phyloP scores from a whole-genome alignment of 768 basidiomycete genomes.

The Coprinopsis sp. region DNA sequence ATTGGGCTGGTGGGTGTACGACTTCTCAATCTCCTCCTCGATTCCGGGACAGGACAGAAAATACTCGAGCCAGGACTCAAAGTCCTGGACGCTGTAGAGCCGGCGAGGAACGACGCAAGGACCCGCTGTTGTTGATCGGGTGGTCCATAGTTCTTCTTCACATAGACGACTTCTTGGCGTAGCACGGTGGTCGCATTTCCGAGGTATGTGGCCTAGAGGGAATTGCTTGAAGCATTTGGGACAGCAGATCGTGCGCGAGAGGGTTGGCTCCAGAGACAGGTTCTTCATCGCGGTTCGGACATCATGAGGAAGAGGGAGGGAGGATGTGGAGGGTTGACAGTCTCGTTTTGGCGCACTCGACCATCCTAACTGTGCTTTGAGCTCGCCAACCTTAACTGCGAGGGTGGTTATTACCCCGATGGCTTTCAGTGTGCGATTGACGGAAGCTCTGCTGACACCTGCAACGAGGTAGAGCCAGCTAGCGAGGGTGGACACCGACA shows the following conservation, averaged over 20 bases:
- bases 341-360: too few species aligned
- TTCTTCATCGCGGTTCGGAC: too few species aligned
- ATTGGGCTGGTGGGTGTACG: conserved; percentile 12
- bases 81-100: conserved; percentile 16
- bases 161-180: conserved; percentile 12
- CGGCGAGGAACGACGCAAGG: conserved; percentile 8
- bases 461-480: too few species aligned
- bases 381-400: too few species aligned
- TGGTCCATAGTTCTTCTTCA: conserved; percentile 9
- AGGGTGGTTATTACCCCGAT: too few species aligned
- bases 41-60: conserved; percentile 18
- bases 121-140: conserved; percentile 6
- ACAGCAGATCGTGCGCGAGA: conserved; percentile 15
- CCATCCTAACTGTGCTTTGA: too few species aligned
- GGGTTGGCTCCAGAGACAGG: conserved; percentile 14
- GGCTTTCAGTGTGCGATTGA: too few species aligned
- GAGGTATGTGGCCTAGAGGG: background rate
- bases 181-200: conserved; percentile 8
- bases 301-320: too few species aligned
- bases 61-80: conserved; percentile 17
- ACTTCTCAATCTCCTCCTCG: conserved; percentile 19
- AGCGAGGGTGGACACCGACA: too few species aligned
- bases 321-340: too few species aligned
- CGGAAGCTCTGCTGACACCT: too few species aligned
- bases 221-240: conserved; percentile 13